A percentile compares a stretch with the other conserved stretches of the same genome.
phyloP scores from a whole-genome alignment of 768 basidiomycete species.

The Leccinum broughii region DNA sequence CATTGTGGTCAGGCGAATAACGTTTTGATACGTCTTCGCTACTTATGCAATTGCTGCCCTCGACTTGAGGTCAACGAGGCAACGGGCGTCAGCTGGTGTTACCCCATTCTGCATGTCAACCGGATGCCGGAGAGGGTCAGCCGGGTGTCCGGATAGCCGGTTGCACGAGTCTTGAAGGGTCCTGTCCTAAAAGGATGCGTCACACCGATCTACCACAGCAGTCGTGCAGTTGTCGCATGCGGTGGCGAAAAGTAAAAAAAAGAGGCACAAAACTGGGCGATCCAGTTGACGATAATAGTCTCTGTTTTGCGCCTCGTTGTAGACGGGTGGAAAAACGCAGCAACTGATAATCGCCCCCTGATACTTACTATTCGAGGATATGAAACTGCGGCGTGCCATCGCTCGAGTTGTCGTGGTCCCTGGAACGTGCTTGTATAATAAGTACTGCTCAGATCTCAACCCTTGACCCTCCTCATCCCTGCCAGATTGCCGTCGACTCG shows the following conservation, averaged over 20 bases:
- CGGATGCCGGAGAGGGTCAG: not conserved
- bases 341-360: not conserved
- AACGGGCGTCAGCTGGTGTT: not conserved
- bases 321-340: conserved; percentile 4
- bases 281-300: not conserved
- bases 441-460: conserved; percentile 1
- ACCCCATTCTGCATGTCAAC: not conserved
- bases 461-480: conserved; percentile 22
- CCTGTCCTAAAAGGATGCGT: not conserved
- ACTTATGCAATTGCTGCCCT: not conserved
- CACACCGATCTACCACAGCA: not conserved
- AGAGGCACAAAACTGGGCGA: not conserved
- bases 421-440: conserved; percentile 18
- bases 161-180: conserved; percentile 2
- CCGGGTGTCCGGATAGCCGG: not conserved
- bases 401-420: conserved; percentile 6
- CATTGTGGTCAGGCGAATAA: not conserved
- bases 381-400: conserved; percentile 15
- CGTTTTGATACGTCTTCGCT: not conserved
- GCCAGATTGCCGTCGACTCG: conserved; percentile 4
- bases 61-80: conserved; percentile 4
- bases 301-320: not conserved
- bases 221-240: not conserved
- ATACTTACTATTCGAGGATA: conserved; percentile 4
- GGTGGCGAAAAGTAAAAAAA: not conserved